phyloP scores from a whole-genome alignment of 352 stramenopile genomes.

The Thalassiosira ordinaria region DNA sequence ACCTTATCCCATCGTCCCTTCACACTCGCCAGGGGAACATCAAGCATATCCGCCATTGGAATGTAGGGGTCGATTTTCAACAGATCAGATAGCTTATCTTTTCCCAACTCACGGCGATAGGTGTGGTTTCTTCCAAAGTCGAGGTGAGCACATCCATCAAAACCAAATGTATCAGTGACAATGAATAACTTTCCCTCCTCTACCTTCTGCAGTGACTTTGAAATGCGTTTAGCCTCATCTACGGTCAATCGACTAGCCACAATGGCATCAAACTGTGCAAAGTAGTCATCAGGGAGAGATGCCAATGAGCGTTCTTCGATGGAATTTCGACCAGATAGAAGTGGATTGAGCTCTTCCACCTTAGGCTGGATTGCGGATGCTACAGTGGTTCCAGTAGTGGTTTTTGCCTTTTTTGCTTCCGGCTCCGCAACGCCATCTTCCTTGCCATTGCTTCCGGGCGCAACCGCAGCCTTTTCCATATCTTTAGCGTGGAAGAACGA shows the following conservation, averaged over 20 bases:
- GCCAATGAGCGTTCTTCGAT: conserved; percentile 72
- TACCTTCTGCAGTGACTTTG: conserved; percentile 38
- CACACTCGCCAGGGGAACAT: conserved; percentile 52
- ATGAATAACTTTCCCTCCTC: conserved; percentile 68
- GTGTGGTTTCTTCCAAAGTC: conserved; percentile 73
- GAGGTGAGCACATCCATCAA: conserved; percentile 72
- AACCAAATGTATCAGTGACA: conserved; percentile 81
- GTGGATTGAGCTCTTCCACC: conserved; percentile 94
- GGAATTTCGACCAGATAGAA: conserved; percentile 89
- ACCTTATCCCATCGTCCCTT: conserved; percentile 79
- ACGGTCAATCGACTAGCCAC: conserved; percentile 73
- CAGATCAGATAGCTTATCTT: conserved; percentile 80
- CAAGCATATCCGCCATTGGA: conserved; percentile 69
- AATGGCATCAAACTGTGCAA: conserved; percentile 90
- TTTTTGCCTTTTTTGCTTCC: conserved; percentile 30
- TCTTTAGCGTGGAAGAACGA: conserved; percentile 66
- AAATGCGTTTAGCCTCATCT: conserved; percentile 68
- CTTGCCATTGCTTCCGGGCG: conserved; percentile 11
- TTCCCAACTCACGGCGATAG: conserved; percentile 80
- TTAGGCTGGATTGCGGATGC: conserved; percentile 82
- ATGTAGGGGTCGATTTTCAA: conserved; percentile 70
- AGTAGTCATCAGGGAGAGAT: conserved; percentile 85
- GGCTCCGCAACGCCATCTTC: too few species aligned
- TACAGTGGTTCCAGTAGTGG: conserved; percentile 68
- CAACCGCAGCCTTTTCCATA: conserved; percentile 42